These are phyloP conservation scores for Monilinia fructicola DNA, from an alignment of 2,329 filamentous ascomycete genomes.

Conservation along the genomic window DNA sequence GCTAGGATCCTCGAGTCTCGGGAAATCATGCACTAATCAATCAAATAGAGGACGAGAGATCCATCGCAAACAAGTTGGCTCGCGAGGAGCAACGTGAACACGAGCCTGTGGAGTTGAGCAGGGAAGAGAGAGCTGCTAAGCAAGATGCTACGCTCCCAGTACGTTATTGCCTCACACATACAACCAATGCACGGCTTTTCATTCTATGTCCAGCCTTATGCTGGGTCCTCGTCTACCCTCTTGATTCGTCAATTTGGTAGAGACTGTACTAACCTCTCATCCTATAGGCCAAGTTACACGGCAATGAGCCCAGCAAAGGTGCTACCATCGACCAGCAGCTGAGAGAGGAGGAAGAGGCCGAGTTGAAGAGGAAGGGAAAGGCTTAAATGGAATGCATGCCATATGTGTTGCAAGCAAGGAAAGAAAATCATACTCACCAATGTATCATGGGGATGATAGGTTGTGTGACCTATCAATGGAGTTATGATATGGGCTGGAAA, in stretches of 20 bases:
- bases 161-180: conserved; percentile 34
- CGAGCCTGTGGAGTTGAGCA: conserved; percentile 46
- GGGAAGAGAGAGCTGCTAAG: conserved; percentile 36
- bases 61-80: conserved; percentile 69
- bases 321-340: conserved; percentile 71
- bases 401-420: conserved; percentile 6
- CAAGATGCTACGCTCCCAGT: conserved; percentile 60
- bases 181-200: neutral
- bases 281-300: conserved; percentile 59
- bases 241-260: neutral
- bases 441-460: conserved; percentile 15
- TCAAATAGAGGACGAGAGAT: conserved; percentile 63
- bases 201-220: neutral
- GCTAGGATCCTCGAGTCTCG: neutral
- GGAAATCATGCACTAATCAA: conserved; percentile 30
- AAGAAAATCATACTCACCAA: neutral
- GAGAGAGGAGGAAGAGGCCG: conserved; percentile 65
- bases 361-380: conserved; percentile 59
- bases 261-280: neutral
- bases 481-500: neutral
- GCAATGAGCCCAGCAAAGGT: conserved; percentile 71
- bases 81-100: conserved; percentile 53
- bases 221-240: neutral
- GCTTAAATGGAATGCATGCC: conserved; percentile 35
- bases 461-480: neutral